These are phyloP conservation scores for Rhodomyrtus psidioides DNA, from an alignment of 441 rosid genomes.

Conservation along the genomic window DNA sequence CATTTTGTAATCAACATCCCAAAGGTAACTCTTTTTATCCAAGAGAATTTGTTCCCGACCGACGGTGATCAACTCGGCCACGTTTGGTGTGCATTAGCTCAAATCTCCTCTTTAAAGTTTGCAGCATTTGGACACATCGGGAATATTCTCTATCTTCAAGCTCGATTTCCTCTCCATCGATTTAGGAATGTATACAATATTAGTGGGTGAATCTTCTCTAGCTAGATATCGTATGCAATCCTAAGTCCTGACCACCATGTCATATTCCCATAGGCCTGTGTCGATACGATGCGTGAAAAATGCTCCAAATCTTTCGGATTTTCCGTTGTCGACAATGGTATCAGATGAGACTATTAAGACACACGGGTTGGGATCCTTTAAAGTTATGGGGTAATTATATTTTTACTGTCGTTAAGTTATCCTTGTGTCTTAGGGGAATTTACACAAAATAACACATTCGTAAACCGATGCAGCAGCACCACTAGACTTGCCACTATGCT, in stretches of 20 bases:
- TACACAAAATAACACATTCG: neutral
- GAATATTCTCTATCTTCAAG: neutral
- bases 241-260: neutral
- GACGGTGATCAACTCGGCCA: neutral
- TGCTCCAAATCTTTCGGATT: neutral
- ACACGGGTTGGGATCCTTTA: neutral
- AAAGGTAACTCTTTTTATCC: neutral
- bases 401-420: neutral
- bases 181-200: neutral
- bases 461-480: no score
- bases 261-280: neutral
- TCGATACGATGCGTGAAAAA: neutral
- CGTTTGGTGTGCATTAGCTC: neutral
- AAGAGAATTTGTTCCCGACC: neutral
- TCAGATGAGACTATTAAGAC: neutral
- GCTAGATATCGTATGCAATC: neutral
- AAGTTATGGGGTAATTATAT: neutral
- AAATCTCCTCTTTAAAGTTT: neutral
- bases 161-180: neutral
- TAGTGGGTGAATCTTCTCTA: neutral
- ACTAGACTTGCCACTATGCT: neutral
- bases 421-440: neutral
- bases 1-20: neutral
- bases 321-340: neutral
- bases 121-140: neutral